phyloP scores from a whole-genome alignment of 2,329 filamentous ascomycete species.

The Stemphylium beticola region DNA sequence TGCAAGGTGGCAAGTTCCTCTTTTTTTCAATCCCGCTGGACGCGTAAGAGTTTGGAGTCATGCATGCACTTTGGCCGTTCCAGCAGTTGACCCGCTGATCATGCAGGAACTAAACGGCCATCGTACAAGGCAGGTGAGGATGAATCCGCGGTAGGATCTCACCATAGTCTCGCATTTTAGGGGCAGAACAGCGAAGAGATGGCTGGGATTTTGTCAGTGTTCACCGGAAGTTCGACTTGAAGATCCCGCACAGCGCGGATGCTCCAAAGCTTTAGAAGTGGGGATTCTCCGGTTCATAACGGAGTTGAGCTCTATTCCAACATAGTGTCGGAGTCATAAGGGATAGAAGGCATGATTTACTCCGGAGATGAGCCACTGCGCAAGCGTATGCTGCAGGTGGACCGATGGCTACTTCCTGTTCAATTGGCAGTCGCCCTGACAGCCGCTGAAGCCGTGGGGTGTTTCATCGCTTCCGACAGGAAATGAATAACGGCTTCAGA shows the following conservation, averaged over 20 bases:
- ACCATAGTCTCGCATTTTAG: not conserved
- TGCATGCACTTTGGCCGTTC: slow-evolving; percentile 5
- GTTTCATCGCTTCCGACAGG: not conserved
- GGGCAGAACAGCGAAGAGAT: not conserved
- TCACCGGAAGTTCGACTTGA: not conserved
- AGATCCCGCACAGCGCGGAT: not conserved
- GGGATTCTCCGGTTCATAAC: not conserved
- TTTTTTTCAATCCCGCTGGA: not conserved
- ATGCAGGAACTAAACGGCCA: slow-evolving; percentile 1
- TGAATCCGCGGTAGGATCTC: not conserved
- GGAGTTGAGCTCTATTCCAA: too few species aligned
- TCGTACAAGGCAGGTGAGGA: not conserved
- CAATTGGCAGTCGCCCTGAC: not conserved
- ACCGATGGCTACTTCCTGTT: too few species aligned
- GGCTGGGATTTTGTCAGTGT: not conserved
- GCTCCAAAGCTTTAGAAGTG: not conserved
- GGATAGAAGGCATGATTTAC: too few species aligned
- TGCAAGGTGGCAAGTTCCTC: not conserved
- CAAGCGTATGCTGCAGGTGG: too few species aligned
- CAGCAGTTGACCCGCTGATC: slow-evolving; percentile 3
- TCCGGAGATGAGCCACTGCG: too few species aligned
- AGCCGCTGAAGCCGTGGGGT: not conserved
- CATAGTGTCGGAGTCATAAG: too few species aligned
- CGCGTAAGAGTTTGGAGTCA: not conserved
- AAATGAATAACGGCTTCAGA: not conserved